Evolutionary conservation across 441 rosid genomes (phyloP).

Genomic region (California macrophylla): DNA sequence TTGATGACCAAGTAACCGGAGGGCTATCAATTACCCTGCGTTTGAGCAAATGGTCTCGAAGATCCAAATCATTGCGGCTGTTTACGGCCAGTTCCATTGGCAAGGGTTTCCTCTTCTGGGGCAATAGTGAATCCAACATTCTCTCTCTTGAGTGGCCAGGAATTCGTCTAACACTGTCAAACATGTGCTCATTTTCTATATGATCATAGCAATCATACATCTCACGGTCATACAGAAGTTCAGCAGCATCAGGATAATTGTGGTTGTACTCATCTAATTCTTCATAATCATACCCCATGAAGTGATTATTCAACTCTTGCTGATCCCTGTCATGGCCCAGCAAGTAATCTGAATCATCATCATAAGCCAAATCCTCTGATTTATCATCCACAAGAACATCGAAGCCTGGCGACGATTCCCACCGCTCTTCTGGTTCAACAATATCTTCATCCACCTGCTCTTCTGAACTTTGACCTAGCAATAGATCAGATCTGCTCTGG

Average conservation of each 20-base stretch:
- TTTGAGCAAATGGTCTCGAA: constrained; percentile 31
- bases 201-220: constrained; percentile 18
- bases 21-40: constrained; percentile 22
- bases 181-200: constrained; percentile 21
- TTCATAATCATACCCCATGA: constrained; percentile 30
- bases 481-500: constrained; percentile 17
- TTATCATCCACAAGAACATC: constrained; percentile 36
- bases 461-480: constrained; percentile 24
- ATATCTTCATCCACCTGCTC: constrained; percentile 27
- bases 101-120: constrained; percentile 29
- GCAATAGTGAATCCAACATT: constrained; percentile 22
- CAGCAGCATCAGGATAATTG: constrained; percentile 18
- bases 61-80: constrained; percentile 22
- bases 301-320: constrained; percentile 18
- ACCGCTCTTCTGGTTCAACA: constrained; percentile 29
- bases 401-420: constrained; percentile 45
- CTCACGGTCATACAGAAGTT: constrained; percentile 17
- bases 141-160: constrained; percentile 18
- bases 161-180: constrained; percentile 17
- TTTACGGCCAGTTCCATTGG: constrained; percentile 20
- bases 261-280: constrained; percentile 27
- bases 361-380: constrained; percentile 27
- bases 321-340: constrained; percentile 22
- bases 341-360: constrained; percentile 28
- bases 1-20: constrained; percentile 21